phyloP scores from a whole-genome alignment of 768 basidiomycete species.

The Boletus rubroflammeus region DNA sequence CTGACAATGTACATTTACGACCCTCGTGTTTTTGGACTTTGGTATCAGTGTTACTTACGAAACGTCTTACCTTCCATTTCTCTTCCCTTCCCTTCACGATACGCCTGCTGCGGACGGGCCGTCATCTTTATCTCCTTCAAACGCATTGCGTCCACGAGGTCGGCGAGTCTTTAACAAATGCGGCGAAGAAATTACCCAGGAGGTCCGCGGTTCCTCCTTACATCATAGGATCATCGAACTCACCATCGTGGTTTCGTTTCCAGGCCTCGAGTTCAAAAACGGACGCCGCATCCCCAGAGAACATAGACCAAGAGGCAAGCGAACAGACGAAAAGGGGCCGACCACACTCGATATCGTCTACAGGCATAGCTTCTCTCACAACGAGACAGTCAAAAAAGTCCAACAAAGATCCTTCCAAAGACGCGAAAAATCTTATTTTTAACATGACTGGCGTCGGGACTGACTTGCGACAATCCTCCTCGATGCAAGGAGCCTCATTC shows the following conservation, averaged over 20 bases:
- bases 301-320: slow-evolving; percentile 20
- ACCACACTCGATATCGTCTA: slow-evolving; percentile 25
- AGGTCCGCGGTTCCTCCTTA: slow-evolving; percentile 22
- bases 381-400: slow-evolving; percentile 17
- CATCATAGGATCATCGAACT: slow-evolving; percentile 17
- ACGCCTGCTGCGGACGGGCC: slow-evolving; percentile 19
- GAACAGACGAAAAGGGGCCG: slow-evolving; percentile 17
- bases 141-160: slow-evolving; percentile 38
- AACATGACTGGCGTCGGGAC: slow-evolving; percentile 47
- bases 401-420: slow-evolving; percentile 29
- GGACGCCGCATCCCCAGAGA: slow-evolving; percentile 5
- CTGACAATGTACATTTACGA: slow-evolving; percentile 20
- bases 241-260: slow-evolving; percentile 15
- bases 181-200: slow-evolving; percentile 42
- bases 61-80: slow-evolving; percentile 62
- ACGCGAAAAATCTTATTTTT: slow-evolving; percentile 44
- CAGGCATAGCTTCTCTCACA: slow-evolving; percentile 2
- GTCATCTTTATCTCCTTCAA: slow-evolving; percentile 21
- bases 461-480: slow-evolving; percentile 40
- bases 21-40: slow-evolving; percentile 4
- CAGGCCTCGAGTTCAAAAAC: slow-evolving; percentile 17
- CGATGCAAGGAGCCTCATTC: slow-evolving; percentile 13
- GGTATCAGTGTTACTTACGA: slow-evolving; percentile 45
- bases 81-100: slow-evolving; percentile 43
- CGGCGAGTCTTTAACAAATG: slow-evolving; percentile 50